Base-by-base conservation (phyloP, 306 rosid species). In the Cucurbita maxima region DNA sequence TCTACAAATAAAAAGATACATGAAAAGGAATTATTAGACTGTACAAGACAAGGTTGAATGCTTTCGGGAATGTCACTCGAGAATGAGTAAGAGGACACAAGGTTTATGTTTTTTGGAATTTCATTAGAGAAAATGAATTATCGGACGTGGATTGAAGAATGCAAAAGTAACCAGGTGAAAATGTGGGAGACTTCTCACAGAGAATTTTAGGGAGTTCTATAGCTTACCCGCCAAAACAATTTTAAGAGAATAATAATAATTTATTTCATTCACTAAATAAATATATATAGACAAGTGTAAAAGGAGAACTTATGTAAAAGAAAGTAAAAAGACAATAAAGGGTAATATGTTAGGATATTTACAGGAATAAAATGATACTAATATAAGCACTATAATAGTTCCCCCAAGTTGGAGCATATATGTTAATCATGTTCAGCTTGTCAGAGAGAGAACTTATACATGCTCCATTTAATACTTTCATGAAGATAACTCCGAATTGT, bases 1-100 rank as follows among this genome's bases (percentile, higher is more conserved):
- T 91, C 97, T 93, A 82, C 57, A 56, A 63, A 58, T 3, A 56
- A 47, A 30, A 16, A 43, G 13, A 40, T 43, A 62, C 62, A 45
- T n/a, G 48, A 61, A 16, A 59, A 59, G 15, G 25, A 51, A 52
- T 63, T 40, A 40, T 63, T 40, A n/a, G 34, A 40, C 13, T 10
- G 8, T 9, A 40, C 12, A 16, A 10, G 8, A 22, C 5, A 10
- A 25, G n/a, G 61, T 56, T 56, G 61, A 56, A 56, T 9, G 6
- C 36, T 56, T 9, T 19, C 10, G 15, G 61, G 37, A 20, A 56
- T 55, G 4, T 56, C 61, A 56, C 37, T 56, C 5, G 37, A 56
- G 61, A 30, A 30, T 30, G 37, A 56, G 14, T 20, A 56, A 20
- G 37, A 9, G 61, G 15, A 56, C 37, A 7, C 58, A 54, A 54